Conservation (phyloP, 345 rosid genomes). For the Eucalyptus regnans region DNA sequence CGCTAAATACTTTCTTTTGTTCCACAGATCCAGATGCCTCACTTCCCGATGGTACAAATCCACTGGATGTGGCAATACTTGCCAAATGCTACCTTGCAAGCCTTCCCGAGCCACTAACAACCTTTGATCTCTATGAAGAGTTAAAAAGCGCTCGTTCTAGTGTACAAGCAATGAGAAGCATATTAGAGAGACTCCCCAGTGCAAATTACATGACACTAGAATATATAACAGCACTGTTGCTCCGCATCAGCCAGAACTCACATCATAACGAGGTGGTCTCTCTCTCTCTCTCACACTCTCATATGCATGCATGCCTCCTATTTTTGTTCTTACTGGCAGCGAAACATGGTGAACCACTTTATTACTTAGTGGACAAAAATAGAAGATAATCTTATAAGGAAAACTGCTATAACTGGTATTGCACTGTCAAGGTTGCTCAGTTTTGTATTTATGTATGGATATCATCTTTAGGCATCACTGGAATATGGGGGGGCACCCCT, state of each 20-base stretch:
- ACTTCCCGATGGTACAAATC: constrained; percentile 62
- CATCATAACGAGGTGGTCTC: constrained; percentile 56
- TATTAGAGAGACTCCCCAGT: constrained; percentile 68
- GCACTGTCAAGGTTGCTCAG: neutral
- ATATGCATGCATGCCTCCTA: neutral
- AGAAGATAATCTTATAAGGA: neutral
- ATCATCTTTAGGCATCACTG: neutral
- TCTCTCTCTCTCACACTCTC: neutral
- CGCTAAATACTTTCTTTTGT: neutral
- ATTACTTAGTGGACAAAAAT: neutral
- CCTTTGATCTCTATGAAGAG: constrained; percentile 71
- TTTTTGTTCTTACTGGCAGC: neutral
- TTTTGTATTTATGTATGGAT: neutral
- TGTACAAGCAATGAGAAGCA: constrained; percentile 43
- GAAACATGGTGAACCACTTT: neutral
- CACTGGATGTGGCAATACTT: constrained; percentile 67
- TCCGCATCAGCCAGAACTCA: constrained; percentile 77
- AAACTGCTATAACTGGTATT: neutral
- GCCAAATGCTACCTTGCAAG: constrained; percentile 83
- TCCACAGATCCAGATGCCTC: constrained; percentile 52
- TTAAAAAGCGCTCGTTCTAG: constrained; percentile 69
- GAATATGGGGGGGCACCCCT: neutral
- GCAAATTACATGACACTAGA: constrained; percentile 87
- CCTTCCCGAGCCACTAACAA: constrained; percentile 78
- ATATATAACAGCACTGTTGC: constrained; percentile 71